Conservation (phyloP, 1,284 basidiomycete species). For the Ustilago xerochloae region DNA sequence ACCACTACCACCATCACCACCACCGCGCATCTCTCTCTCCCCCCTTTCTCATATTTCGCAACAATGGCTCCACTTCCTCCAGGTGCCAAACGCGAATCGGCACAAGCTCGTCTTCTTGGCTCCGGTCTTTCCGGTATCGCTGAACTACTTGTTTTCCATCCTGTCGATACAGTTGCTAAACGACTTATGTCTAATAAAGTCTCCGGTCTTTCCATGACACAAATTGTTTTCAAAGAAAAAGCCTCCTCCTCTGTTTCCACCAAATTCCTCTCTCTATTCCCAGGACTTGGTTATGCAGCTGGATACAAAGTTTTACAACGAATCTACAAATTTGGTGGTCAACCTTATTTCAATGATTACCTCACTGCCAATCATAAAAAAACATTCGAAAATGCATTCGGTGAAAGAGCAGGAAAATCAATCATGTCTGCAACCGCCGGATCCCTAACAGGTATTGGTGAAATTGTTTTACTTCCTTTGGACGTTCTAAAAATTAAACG, state of each 20-base stretch:
- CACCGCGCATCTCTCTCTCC: neutral
- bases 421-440: slow-evolving; percentile 95
- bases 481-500: slow-evolving; percentile 99
- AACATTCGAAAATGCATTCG: slow-evolving; percentile 83
- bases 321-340: slow-evolving; percentile 88
- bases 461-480: slow-evolving; percentile 92
- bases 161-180: slow-evolving; percentile 90
- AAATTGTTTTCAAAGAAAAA: slow-evolving; percentile 87
- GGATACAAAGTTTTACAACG: slow-evolving; percentile 78
- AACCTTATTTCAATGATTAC: slow-evolving; percentile 96
- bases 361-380: slow-evolving; percentile 81
- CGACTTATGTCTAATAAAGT: slow-evolving; percentile 90
- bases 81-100: slow-evolving; percentile 76
- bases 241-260: slow-evolving; percentile 75
- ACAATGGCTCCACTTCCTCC: slow-evolving; percentile 58
- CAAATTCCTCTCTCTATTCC: slow-evolving; percentile 91
- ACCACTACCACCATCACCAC: slow-evolving; percentile 8
- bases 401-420: slow-evolving; percentile 94
- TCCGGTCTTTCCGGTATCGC: slow-evolving; percentile 85
- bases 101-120: slow-evolving; percentile 87
- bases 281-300: slow-evolving; percentile 94
- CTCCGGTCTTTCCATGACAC: slow-evolving; percentile 71
- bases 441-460: slow-evolving; percentile 76
- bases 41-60: neutral
- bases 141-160: slow-evolving; percentile 78